Evolutionary conservation across 2,329 filamentous ascomycete genomes (phyloP).

Genomic region (Clonostachys chloroleuca): DNA sequence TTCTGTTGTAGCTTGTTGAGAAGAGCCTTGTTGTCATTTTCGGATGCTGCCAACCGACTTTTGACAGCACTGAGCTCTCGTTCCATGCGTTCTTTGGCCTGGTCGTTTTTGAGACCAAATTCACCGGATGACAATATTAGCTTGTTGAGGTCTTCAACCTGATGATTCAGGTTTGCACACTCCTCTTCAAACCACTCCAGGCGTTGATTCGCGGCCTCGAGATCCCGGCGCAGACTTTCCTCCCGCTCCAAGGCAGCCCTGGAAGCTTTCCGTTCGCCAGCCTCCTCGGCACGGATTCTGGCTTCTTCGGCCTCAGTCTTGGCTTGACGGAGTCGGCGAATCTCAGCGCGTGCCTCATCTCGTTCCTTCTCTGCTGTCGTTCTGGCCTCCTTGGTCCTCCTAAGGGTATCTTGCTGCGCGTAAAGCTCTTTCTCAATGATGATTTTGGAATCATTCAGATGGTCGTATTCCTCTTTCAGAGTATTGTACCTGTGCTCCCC

Average conservation of each 20-base stretch:
- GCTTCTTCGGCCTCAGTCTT: conserved; percentile 85
- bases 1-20: conserved; percentile 97
- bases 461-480: conserved; percentile 79
- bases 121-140: conserved; percentile 85
- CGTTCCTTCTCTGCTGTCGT: conserved; percentile 79
- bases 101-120: conserved; percentile 85
- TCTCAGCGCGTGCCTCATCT: conserved; percentile 82
- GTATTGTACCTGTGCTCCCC: conserved; percentile 82
- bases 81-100: conserved; percentile 90
- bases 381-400: conserved; percentile 79
- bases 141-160: conserved; percentile 83
- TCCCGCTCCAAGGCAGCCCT: conserved; percentile 78
- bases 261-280: conserved; percentile 75
- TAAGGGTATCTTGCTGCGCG: conserved; percentile 85
- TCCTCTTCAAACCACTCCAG: conserved; percentile 78
- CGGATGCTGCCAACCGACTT: conserved; percentile 82
- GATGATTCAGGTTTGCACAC: conserved; percentile 67
- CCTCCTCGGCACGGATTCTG: conserved; percentile 74
- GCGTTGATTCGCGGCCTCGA: conserved; percentile 73
- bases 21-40: conserved; percentile 93
- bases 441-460: conserved; percentile 90
- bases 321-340: conserved; percentile 75
- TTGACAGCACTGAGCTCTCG: conserved; percentile 88
- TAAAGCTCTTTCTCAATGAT: conserved; percentile 98
- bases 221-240: conserved; percentile 69